Conservation (phyloP, 1,284 basidiomycete species). For the Cystobasidium sp. region DNA sequence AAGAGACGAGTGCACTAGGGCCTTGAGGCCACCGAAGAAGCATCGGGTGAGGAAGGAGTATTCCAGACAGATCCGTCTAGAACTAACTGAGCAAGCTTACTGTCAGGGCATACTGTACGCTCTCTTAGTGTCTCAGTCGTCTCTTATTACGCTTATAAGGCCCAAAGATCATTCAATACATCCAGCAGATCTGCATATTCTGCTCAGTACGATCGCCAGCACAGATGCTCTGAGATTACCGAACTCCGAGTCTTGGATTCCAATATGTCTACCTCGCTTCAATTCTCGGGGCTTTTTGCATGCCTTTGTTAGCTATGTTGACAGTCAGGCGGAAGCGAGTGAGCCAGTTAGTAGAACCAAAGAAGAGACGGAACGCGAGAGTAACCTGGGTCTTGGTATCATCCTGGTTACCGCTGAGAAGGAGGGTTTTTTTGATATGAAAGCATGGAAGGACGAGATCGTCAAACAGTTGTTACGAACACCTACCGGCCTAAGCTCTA, state of each 20-base stretch:
- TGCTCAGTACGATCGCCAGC: slow-evolving; percentile 56
- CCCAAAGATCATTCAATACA: slow-evolving; percentile 94
- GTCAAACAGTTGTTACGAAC: background rate
- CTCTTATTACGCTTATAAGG: slow-evolving; percentile 83
- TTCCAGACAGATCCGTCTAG: background rate
- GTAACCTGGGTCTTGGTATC: slow-evolving; percentile 25
- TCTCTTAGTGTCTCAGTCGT: slow-evolving; percentile 75
- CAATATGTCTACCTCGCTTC: slow-evolving; percentile 93
- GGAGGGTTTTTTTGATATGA: slow-evolving; percentile 46
- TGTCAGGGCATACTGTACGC: slow-evolving; percentile 77
- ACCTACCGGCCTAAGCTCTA: background rate
- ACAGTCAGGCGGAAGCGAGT: background rate
- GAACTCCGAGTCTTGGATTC: slow-evolving; percentile 87
- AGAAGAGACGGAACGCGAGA: background rate
- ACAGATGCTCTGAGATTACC: slow-evolving; percentile 66
- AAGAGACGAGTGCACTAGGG: slow-evolving; percentile 38
- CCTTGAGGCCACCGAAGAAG: slow-evolving; percentile 20
- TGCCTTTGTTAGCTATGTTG: slow-evolving; percentile 79
- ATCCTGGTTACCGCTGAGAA: slow-evolving; percentile 39
- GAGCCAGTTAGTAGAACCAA: background rate
- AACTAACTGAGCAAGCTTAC: background rate
- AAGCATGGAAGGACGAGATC: slow-evolving; percentile 43
- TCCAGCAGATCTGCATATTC: slow-evolving; percentile 65
- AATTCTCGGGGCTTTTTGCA: slow-evolving; percentile 89
- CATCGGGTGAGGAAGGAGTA: background rate